Base-by-base conservation (phyloP, 306 rosid genomes). In the Spatholobus suberectus region DNA sequence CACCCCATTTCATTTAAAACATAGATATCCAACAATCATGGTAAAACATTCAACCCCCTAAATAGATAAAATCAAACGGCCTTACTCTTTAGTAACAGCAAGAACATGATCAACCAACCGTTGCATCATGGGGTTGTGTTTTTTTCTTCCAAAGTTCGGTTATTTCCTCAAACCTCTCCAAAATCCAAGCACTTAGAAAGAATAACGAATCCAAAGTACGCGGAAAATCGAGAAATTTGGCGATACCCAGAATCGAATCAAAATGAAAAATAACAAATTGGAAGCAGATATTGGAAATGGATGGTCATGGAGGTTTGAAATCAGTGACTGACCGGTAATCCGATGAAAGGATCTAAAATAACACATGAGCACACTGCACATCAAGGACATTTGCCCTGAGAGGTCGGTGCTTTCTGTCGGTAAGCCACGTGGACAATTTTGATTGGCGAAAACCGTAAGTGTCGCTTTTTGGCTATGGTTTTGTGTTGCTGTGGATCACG, bases 41-140 rank as follows among this genome's bases (percentile, higher is more conserved):
- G 21, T 21, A 13, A 15, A 72, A 62, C 13, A 62, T 65, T 17
- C 43, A 73, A 5, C 43, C 24, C 54, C 46, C 18, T 34, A 27
- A 2, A 41, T 47, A 76, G 67, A 73, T n/a, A 47, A n/a, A 41
- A 58, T 52, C 59, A 74, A 23, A 79, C 15, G 24, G 67, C 49
- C 97, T 94, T 84, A 94, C 98, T 94, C 98, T 90, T 94, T 88
- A 78, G 90, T 73, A 46, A 94, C 88, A 67, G 91, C 98, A 61
- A 94, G 90, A 71, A 67, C 84, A 68, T 83, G 85, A 87, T 92
- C 98, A 61, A 90, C 95, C 80, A 88, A 80, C 11, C 89, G 89
- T 75, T 90, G 92, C 82, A 94, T 90, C 89, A 54, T 62, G 78
- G 81, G 84, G 26, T 67, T 55, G 20, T 13, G 61, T n/a, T 41